Conservation (phyloP, 352 stramenopile species). For the Phytophthora pluvialis region DNA sequence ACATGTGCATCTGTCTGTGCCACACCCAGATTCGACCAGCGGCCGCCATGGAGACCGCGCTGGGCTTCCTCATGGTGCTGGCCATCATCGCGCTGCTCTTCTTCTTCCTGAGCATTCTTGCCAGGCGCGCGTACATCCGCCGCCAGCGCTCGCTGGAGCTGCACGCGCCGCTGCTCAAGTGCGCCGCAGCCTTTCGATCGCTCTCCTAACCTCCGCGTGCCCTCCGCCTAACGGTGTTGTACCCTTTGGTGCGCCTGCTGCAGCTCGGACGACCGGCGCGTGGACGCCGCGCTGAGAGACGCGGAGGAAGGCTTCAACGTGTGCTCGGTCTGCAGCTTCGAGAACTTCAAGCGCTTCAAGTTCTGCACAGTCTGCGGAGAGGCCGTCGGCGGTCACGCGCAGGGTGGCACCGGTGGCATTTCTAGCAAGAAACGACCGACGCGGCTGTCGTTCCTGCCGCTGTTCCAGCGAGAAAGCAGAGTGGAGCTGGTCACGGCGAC, state of each 20-base stretch:
- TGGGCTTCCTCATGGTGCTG: slow-evolving; percentile 31
- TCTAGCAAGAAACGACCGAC: slow-evolving; percentile 22
- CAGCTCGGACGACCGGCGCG: slow-evolving; percentile 36
- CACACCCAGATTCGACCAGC: slow-evolving; percentile 6
- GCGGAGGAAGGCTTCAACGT: slow-evolving; percentile 48
- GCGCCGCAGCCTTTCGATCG: slow-evolving; percentile 8
- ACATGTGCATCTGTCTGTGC: slow-evolving; percentile 13
- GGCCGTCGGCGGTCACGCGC: slow-evolving; percentile 12
- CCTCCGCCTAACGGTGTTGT: neutral
- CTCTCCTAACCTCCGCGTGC: neutral
- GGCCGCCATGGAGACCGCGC: slow-evolving; percentile 17
- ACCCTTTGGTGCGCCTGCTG: neutral
- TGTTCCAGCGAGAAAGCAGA: slow-evolving; percentile 22
- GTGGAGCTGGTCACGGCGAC: slow-evolving; percentile 27
- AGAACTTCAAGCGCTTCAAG: slow-evolving; percentile 51
- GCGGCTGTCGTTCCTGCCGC: slow-evolving; percentile 17
- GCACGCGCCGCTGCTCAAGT: slow-evolving; percentile 38
- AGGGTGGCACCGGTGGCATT: neutral
- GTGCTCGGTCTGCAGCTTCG: slow-evolving; percentile 45
- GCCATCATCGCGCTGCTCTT: slow-evolving; percentile 29
- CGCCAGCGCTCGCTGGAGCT: slow-evolving; percentile 32
- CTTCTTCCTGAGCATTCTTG: slow-evolving; percentile 24
- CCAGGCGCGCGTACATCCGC: slow-evolving; percentile 24
- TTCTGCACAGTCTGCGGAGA: slow-evolving; percentile 53
- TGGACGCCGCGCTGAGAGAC: slow-evolving; percentile 46